phyloP scores from a whole-genome alignment of 2,329 filamentous ascomycete genomes.

The Lasiodiplodia citricola region DNA sequence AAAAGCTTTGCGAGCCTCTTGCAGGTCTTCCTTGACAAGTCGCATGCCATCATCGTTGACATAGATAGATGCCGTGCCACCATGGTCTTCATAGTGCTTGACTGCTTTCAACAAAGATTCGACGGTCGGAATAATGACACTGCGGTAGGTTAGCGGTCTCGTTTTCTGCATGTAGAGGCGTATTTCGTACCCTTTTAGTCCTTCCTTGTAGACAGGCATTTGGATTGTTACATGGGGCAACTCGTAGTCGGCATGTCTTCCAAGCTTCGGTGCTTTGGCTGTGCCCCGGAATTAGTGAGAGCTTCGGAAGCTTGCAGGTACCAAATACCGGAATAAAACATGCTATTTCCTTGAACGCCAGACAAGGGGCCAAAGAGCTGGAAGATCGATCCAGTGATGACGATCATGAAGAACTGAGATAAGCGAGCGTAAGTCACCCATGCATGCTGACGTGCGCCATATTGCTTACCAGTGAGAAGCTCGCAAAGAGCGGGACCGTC shows the following conservation, averaged over 20 bases:
- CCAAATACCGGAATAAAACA: constrained; percentile 35
- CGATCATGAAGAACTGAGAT: constrained; percentile 57
- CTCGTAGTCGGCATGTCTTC: constrained; percentile 12
- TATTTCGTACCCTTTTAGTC: constrained; percentile 35
- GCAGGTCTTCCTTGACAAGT: constrained; percentile 59
- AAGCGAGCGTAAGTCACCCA: constrained; percentile 14
- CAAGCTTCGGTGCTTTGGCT: constrained; percentile 20
- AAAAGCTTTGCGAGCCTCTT: constrained; percentile 52
- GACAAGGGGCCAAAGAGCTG: constrained; percentile 56
- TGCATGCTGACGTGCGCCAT: constrained; percentile 17
- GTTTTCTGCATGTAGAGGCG: neutral
- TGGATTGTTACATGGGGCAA: constrained; percentile 61
- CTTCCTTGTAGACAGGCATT: constrained; percentile 50
- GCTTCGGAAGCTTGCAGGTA: constrained; percentile 16
- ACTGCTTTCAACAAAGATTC: constrained; percentile 47
- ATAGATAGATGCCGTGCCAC: constrained; percentile 77
- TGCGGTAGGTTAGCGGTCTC: constrained; percentile 20
- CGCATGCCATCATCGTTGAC: constrained; percentile 78
- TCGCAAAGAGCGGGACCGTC: constrained; percentile 43
- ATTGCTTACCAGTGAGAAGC: constrained; percentile 39
- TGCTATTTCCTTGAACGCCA: constrained; percentile 34
- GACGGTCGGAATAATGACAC: constrained; percentile 29
- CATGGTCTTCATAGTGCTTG: constrained; percentile 76
- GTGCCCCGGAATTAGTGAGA: neutral
- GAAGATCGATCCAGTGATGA: constrained; percentile 54